Percentiles rank a stretch among this genome's conserved stretches.
Conservation (phyloP, 2,329 filamentous ascomycete species). For the Rutstroemia sp. region DNA sequence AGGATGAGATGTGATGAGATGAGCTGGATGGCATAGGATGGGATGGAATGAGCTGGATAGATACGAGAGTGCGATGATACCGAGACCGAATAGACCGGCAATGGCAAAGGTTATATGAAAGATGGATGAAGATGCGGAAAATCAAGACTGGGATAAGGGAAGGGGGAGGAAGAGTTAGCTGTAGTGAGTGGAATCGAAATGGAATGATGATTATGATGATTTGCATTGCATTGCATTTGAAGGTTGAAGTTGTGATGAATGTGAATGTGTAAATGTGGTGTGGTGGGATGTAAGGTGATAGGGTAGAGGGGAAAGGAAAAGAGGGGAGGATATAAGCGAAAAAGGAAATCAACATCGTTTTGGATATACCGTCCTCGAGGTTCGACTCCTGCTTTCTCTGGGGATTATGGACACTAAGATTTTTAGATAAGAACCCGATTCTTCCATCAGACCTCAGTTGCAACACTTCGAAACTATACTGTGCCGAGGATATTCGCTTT, state of each 20-base stretch:
- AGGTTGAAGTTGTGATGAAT: too few species aligned
- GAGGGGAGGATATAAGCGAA: too few species aligned
- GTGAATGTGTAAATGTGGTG: too few species aligned
- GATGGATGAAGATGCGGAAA: too few species aligned
- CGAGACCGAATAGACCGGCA: not conserved
- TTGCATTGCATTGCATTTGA: too few species aligned
- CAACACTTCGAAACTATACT: slow-evolving; percentile 75
- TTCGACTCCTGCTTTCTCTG: slow-evolving; percentile 31
- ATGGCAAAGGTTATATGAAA: too few species aligned
- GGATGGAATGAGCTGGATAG: not conserved
- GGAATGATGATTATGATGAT: too few species aligned
- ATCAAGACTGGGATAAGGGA: too few species aligned
- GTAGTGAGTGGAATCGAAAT: too few species aligned
- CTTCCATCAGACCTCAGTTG: slow-evolving; percentile 79
- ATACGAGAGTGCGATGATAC: not conserved
- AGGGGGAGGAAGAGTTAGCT: too few species aligned
- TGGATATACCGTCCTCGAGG: slow-evolving; percentile 82
- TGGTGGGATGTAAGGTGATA: too few species aligned
- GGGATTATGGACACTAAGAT: not conserved
- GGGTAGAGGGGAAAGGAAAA: too few species aligned
- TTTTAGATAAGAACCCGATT: slow-evolving; percentile 68
- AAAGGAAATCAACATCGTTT: slow-evolving; percentile 93
- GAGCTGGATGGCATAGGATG: not conserved
- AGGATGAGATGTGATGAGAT: not conserved
- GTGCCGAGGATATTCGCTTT: slow-evolving; percentile 72